Base-by-base conservation (phyloP, 192 early-diverging fungal genomes). In the Allomyces arbusculus region DNA sequence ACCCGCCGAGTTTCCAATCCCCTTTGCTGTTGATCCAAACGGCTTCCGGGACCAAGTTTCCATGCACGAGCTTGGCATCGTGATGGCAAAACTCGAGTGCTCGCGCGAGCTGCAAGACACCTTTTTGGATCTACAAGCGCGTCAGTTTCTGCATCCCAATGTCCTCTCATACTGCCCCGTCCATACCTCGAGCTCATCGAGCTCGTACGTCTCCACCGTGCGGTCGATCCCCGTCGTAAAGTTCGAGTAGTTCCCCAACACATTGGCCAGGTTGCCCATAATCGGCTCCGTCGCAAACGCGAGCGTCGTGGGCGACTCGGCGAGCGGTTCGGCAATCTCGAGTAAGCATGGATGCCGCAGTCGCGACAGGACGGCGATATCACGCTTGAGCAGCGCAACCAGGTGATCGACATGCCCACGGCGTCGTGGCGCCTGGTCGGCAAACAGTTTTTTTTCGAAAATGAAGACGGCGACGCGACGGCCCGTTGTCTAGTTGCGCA, bases 251-350 rank as follows among this genome's bases (percentile, higher is more conserved):
- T 81, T 78, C 1, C 79, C 80, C 6, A 88, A 63, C 45, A 89
- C 67, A 69, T 88, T 85, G 12, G 79, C 77, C 24, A 90, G 71
- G 19, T 79, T 81, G 55, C 77, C 80, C 19, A 80, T 62, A 7
- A 92, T 73, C 0, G 82, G 89, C 64, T 92, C 90, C 0, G 87
- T 87, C 7, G 82, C 89, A 79, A 92, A 92, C 66, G 80, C 80
- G 26, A 87, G 75, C 0, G 80, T 73, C 26, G 77, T 71, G 33
- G 86, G 77, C 6, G 83, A 80, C 65, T 88, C 84, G 28, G 82
- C 80, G 20, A 89, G 69, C 4, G 89, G 83, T 66, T 90, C 90
- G 9, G 84, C 79, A 28, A 90, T 81, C 67, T 86, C 84, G 28
- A 92, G 68, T 63, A 92, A 75, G 25, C 79, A 79, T 14, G 90